phyloP scores from a whole-genome alignment of 2,329 filamentous ascomycete genomes.

The Aspergillus tanneri region DNA sequence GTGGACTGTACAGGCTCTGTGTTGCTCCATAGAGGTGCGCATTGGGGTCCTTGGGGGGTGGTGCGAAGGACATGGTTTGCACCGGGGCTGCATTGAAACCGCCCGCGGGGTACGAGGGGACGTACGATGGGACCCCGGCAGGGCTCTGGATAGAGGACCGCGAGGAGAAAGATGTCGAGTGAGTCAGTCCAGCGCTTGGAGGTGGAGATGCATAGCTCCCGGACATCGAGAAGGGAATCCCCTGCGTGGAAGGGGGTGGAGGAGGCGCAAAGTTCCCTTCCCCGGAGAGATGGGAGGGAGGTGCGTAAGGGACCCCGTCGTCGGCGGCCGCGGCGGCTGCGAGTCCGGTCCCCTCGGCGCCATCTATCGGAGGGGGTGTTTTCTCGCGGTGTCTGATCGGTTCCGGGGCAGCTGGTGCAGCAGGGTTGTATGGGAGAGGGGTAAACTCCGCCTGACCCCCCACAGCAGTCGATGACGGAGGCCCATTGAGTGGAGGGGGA shows the following conservation, averaged over 20 bases:
- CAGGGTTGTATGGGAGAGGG: constrained; percentile 64
- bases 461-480: constrained; percentile 11
- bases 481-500: constrained; percentile 25
- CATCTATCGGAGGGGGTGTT: constrained; percentile 63
- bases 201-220: constrained; percentile 37
- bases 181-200: constrained; percentile 34
- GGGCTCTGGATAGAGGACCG: constrained; percentile 26
- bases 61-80: constrained; percentile 32
- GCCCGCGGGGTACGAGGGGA: constrained; percentile 23
- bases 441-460: constrained; percentile 41
- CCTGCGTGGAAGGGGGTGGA: constrained; percentile 23
- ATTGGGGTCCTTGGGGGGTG: constrained; percentile 36
- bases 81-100: constrained; percentile 11
- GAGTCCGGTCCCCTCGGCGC: constrained; percentile 48
- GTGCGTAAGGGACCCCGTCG: constrained; percentile 33
- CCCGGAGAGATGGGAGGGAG: constrained; percentile 27
- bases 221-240: constrained; percentile 24
- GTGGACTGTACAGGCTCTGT: constrained; percentile 27
- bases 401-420: constrained; percentile 64
- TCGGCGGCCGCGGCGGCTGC: constrained; percentile 44
- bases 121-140: constrained; percentile 31
- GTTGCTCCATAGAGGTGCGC: constrained; percentile 35
- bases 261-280: constrained; percentile 23
- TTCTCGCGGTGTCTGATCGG: constrained; percentile 65
- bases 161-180: constrained; percentile 25